These are phyloP conservation scores for Aquilaria agallochum DNA, from an alignment of 441 rosid genomes.

Conservation along the genomic window DNA sequence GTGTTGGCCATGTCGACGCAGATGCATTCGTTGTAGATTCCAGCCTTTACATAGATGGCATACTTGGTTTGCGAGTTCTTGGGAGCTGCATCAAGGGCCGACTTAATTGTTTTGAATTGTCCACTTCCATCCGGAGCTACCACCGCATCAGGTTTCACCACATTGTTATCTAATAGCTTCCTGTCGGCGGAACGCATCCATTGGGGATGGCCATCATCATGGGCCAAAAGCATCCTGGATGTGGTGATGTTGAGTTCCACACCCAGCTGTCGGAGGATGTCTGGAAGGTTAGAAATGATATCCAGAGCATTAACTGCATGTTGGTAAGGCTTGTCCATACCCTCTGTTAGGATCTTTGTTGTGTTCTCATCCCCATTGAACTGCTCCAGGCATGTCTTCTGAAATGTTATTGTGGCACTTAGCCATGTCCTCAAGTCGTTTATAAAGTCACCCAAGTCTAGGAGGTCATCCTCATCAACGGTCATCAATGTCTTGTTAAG, in stretches of 20 bases:
- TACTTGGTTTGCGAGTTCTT: slow-evolving; percentile 15
- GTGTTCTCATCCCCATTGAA: slow-evolving; percentile 18
- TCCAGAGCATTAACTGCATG: slow-evolving; percentile 44
- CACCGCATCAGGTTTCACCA: slow-evolving; percentile 15
- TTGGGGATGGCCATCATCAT: slow-evolving; percentile 14
- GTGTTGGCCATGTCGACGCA: slow-evolving; percentile 11
- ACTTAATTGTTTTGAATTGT: slow-evolving; percentile 16
- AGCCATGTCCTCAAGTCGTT: slow-evolving; percentile 28
- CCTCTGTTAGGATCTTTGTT: no score
- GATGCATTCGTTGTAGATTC: slow-evolving; percentile 21
- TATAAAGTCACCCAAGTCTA: slow-evolving; percentile 18
- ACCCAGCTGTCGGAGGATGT: neutral
- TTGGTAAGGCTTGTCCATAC: no score
- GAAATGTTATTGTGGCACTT: slow-evolving; percentile 29
- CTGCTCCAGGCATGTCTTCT: slow-evolving; percentile 28
- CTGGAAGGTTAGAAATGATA: slow-evolving; percentile 30
- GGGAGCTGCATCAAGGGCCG: slow-evolving; percentile 24
- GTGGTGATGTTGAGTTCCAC: no score
- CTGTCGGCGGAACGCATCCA: slow-evolving; percentile 28
- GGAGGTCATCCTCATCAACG: slow-evolving; percentile 16
- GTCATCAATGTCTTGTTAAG: no score
- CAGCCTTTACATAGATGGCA: slow-evolving; percentile 28
- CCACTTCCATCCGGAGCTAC: slow-evolving; percentile 36
- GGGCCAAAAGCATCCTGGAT: neutral
- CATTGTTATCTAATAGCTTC: slow-evolving; percentile 17